Conservation (phyloP, 2,329 filamentous ascomycete species). For the Dactylellina haptotyla region DNA sequence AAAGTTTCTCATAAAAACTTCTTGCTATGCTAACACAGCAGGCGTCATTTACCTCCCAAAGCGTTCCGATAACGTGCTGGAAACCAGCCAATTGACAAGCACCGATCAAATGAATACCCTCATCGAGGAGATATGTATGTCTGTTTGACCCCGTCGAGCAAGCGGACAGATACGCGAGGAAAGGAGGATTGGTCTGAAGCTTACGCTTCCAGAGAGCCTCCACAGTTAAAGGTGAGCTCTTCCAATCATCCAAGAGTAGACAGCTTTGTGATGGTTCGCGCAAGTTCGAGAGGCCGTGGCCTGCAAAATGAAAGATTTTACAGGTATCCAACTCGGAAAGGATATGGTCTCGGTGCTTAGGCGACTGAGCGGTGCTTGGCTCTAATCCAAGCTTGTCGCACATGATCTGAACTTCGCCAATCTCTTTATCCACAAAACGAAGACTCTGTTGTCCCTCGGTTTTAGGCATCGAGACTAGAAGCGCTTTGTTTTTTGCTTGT, state of each 20-base stretch:
- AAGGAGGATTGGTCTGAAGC: background rate
- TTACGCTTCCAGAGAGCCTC: background rate
- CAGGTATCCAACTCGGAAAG: background rate
- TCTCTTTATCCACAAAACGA: background rate
- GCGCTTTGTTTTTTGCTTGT: conserved; percentile 23
- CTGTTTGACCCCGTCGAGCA: background rate
- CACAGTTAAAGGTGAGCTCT: background rate
- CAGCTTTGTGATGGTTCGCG: background rate
- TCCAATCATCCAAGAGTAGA: background rate
- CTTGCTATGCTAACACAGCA: background rate
- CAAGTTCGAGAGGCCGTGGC: background rate
- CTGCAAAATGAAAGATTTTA: background rate
- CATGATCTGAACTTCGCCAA: background rate
- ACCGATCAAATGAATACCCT: conserved; percentile 13
- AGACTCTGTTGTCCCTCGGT: conserved; percentile 55
- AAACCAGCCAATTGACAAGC: conserved; percentile 38
- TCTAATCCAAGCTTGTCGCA: background rate
- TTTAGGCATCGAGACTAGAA: conserved; percentile 59
- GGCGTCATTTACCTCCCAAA: background rate
- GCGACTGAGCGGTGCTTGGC: background rate
- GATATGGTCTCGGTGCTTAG: background rate
- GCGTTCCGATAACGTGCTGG: conserved; percentile 14
- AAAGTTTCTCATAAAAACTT: no score
- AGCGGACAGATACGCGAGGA: background rate
- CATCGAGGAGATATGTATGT: background rate